Evolutionary conservation across 2,329 filamentous ascomycete genomes (phyloP).

Genomic region (Talaromyces sp.): DNA sequence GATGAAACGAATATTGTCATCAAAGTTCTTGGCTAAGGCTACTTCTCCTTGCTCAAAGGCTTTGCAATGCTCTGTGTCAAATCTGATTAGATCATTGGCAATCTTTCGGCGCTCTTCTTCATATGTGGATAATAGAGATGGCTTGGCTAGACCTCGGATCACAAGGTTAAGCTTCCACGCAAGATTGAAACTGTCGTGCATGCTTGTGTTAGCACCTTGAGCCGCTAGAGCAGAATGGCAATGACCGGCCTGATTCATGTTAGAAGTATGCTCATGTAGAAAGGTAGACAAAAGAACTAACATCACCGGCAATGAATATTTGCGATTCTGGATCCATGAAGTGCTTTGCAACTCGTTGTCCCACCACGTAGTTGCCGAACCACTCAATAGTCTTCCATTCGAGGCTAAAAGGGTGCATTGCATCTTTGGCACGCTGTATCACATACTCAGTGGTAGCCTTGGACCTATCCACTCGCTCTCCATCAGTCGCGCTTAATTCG

Average conservation of each 20-base stretch:
- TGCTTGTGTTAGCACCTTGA: constrained; percentile 41
- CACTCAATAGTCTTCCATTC: constrained; percentile 51
- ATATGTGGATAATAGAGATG: constrained; percentile 31
- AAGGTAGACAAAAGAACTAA: constrained; percentile 15
- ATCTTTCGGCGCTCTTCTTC: constrained; percentile 35
- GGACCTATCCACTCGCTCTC: constrained; percentile 32
- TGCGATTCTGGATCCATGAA: constrained; percentile 47
- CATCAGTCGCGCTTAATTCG: constrained; percentile 35
- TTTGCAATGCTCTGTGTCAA: constrained; percentile 49
- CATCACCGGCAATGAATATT: constrained; percentile 56
- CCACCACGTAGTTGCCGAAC: constrained; percentile 56
- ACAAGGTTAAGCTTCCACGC: constrained; percentile 40
- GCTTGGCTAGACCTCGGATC: constrained; percentile 26
- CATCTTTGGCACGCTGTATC: constrained; percentile 56
- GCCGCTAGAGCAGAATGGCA: constrained; percentile 36
- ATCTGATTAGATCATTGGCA: constrained; percentile 34
- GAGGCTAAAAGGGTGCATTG: constrained; percentile 50
- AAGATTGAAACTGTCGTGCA: constrained; percentile 41
- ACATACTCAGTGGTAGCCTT: constrained; percentile 66
- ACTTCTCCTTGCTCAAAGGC: constrained; percentile 63
- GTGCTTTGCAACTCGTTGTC: constrained; percentile 50
- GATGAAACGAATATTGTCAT: constrained; percentile 72
- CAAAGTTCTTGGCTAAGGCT: constrained; percentile 69
- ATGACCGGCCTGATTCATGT: constrained; percentile 29
- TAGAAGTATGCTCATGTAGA: neutral